phyloP scores from a whole-genome alignment of 805 yeast genomes.

The Ogataea angusta region DNA sequence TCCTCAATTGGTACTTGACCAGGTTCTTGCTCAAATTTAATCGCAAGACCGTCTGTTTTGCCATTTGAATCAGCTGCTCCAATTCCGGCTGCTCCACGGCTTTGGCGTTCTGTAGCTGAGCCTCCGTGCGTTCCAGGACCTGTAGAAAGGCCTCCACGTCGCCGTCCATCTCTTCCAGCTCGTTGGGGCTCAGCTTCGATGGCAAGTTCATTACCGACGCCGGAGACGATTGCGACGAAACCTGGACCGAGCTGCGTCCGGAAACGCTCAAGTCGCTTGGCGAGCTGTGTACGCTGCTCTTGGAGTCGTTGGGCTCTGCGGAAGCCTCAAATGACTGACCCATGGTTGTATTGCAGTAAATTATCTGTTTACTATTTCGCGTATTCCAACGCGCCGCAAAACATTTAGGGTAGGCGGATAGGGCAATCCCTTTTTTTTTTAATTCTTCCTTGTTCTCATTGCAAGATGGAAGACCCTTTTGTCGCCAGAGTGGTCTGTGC shows the following conservation, averaged over 20 bases:
- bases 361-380: conserved; percentile 8
- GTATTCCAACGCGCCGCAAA: conserved; percentile 11
- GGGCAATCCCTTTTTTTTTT: conserved; percentile 1
- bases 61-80: conserved; percentile 9
- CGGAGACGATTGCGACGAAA: conserved; percentile 6
- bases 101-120: conserved; percentile 1
- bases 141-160: conserved; percentile 14
- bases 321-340: conserved; percentile 1
- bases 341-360: conserved; percentile 1
- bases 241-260: conserved; percentile 4
- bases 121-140: conserved; percentile 7
- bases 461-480: conserved; percentile 7
- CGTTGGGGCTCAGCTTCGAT: conserved; percentile 8
- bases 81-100: not conserved
- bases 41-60: conserved; percentile 26
- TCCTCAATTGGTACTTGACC: conserved; percentile 26
- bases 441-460: not conserved
- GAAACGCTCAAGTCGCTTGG: not conserved
- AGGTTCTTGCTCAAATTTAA: conserved; percentile 33
- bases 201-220: conserved; percentile 1
- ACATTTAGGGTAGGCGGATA: not conserved
- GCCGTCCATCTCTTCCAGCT: conserved; percentile 21
- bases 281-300: not conserved
- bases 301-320: not conserved
- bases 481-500: conserved; percentile 3